Evolutionary conservation across 1,284 basidiomycete genomes (phyloP).

Genomic region (Heterobasidion annosum): DNA sequence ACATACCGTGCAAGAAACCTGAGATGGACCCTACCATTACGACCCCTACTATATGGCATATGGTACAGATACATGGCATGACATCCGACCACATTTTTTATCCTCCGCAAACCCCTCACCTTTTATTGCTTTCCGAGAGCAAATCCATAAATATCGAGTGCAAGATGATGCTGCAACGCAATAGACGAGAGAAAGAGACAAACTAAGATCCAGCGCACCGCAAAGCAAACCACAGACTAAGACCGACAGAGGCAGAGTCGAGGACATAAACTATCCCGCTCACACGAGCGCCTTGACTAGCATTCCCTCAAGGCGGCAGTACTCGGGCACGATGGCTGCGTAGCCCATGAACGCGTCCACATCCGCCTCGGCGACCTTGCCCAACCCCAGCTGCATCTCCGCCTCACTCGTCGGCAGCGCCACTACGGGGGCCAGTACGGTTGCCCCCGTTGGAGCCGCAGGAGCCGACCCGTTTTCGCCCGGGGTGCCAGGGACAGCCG

Average conservation of each 20-base stretch:
- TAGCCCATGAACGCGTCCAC: conserved; percentile 77
- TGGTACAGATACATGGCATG: neutral
- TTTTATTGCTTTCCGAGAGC: neutral
- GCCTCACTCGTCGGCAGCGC: conserved; percentile 60
- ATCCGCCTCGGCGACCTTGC: conserved; percentile 75
- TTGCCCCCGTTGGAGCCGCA: conserved; percentile 10
- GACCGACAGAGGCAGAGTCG: neutral
- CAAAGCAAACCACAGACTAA: neutral
- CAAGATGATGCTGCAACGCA: neutral
- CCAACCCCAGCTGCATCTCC: conserved; percentile 65
- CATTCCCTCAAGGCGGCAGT: conserved; percentile 66
- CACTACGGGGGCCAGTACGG: conserved; percentile 49
- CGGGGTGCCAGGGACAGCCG: conserved; percentile 18
- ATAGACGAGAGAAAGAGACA: neutral
- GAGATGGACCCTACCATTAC: too few species aligned
- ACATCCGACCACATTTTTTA: neutral
- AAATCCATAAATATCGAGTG: neutral
- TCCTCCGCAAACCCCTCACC: neutral
- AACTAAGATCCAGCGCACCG: neutral
- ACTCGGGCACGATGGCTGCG: conserved; percentile 78
- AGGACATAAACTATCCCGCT: neutral
- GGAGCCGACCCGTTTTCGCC: conserved; percentile 20
- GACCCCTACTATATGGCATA: neutral
- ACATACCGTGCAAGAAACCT: too few species aligned
- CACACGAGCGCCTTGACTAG: conserved; percentile 55